These are phyloP conservation scores for Pachysolen tannophilus DNA, from an alignment of 805 yeast genomes.

Conservation along the genomic window DNA sequence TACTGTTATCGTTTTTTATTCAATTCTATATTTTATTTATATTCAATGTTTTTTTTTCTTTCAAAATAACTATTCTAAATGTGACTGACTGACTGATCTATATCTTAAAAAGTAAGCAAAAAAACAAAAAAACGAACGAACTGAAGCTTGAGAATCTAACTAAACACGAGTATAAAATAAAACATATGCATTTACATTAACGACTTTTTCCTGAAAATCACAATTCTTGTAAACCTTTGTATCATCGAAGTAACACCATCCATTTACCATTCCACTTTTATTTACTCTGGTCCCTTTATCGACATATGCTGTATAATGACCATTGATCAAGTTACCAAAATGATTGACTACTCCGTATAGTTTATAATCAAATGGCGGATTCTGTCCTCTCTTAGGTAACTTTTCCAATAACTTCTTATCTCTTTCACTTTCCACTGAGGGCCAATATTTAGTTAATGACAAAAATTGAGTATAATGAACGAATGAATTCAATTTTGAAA, in stretches of 20 bases:
- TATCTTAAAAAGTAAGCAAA: no score
- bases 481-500: conserved; percentile 54
- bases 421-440: conserved; percentile 30
- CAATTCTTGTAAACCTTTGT: conserved; percentile 51
- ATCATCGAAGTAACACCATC: conserved; percentile 85
- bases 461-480: conserved; percentile 57
- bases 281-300: conserved; percentile 55
- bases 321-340: conserved; percentile 73
- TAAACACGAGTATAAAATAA: conserved; percentile 56
- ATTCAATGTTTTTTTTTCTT: no score
- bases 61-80: no score
- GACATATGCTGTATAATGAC: conserved; percentile 83
- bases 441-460: conserved; percentile 66
- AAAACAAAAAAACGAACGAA: no score
- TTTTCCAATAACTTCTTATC: conserved; percentile 38
- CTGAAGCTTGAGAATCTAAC: neutral
- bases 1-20: no score
- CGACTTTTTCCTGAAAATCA: conserved; percentile 40
- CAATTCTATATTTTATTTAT: no score
- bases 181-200: conserved; percentile 75
- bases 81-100: no score
- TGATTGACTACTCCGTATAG: conserved; percentile 81
- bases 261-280: conserved; percentile 21
- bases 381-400: conserved; percentile 63
- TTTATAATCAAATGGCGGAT: conserved; percentile 71